Evolutionary conservation across 495 filamentous ascomycete genomes (phyloP), one percentile per base, ranked within the genome.

Genomic region (Sporormia fimetaria): DNA sequence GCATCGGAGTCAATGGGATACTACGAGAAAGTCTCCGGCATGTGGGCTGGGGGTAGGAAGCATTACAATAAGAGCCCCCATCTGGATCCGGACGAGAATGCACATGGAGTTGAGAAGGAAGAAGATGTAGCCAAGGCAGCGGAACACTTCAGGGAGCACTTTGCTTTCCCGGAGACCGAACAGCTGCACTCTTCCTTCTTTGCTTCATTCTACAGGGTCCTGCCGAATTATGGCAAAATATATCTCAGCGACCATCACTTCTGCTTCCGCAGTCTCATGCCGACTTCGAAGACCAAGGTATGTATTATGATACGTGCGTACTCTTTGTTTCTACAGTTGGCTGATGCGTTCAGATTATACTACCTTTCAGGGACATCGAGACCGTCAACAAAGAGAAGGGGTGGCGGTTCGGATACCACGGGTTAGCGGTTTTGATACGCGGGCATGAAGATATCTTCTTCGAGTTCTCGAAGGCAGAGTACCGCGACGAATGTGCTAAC

Each of bases 381-480:
- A 96, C 87, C 42, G 83, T 87, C 15, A 80, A 87, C 42, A 94
- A 93, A 55, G 88, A 95, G 62, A 94, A 87, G 55, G 92, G 90
- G 0, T 96, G 93, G 55, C 74, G 87, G 14, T 83, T 93, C 57
- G 85, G 86, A 4, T 95, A 93, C 46, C 83, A 85, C 4, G 90
- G 87, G 8, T 68, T 98, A 36, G 88, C 94, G 5, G 70, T 98
- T 15, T 81, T 92, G 4, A 87, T 98, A 36, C 76, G 81, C 22
- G 90, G 87, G 6, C 87, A 95, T 50, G 90, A 96, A 57, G 92
- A 98, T 57, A 63, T 98, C 2, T 96, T 98, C 60, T 96, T 98
- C 58, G 90, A 98, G 55, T 96, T 98, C 58, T 70, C 70, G 43
- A 66, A 76, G 10, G 60, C 72, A 3, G 87, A 85, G 38, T 68